Evolutionary conservation across 1,284 basidiomycete species (phyloP).

Genomic region (Melanopsichium pennsylvanicum): DNA sequence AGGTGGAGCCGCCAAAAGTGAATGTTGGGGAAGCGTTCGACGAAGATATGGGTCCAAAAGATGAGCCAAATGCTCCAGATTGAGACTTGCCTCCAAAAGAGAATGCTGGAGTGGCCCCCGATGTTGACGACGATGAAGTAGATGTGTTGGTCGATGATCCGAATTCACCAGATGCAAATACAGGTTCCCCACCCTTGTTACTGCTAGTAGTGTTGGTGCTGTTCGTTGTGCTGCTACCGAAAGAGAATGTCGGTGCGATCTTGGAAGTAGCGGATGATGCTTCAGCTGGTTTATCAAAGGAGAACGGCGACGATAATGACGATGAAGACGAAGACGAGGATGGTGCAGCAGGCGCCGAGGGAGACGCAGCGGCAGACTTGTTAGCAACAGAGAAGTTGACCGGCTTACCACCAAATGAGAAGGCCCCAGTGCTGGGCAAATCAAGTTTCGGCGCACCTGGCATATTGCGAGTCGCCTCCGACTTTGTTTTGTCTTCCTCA

Average conservation of each 20-base stretch:
- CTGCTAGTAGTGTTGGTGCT: no score
- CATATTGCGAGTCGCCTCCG: slow-evolving; percentile 36
- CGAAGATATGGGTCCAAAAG: slow-evolving; percentile 1
- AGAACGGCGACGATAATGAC: slow-evolving; percentile 1
- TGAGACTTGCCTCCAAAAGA: slow-evolving; percentile 12
- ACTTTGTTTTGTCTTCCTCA: slow-evolving; percentile 23
- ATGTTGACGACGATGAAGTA: slow-evolving; percentile 1
- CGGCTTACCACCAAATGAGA: slow-evolving; percentile 38
- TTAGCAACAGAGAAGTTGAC: slow-evolving; percentile 13
- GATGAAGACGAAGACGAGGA: neutral
- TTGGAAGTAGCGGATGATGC: neutral
- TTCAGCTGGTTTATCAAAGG: slow-evolving; percentile 6
- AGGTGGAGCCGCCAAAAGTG: slow-evolving; percentile 8
- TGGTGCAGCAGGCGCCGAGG: neutral
- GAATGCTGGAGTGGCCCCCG: slow-evolving; percentile 10
- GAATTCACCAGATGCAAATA: slow-evolving; percentile 15
- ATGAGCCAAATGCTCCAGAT: slow-evolving; percentile 8
- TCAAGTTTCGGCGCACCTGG: slow-evolving; percentile 24
- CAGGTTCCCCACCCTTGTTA: no score
- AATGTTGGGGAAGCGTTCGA: slow-evolving; percentile 13
- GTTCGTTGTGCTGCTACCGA: slow-evolving; percentile 1
- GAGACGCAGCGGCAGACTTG: slow-evolving; percentile 5
- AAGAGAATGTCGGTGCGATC: slow-evolving; percentile 7
- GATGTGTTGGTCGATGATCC: slow-evolving; percentile 3
- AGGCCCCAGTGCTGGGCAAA: slow-evolving; percentile 15